Conservation (phyloP, 225 moss, liverwort and hornwort species). For the Polytrichum formosum region DNA sequence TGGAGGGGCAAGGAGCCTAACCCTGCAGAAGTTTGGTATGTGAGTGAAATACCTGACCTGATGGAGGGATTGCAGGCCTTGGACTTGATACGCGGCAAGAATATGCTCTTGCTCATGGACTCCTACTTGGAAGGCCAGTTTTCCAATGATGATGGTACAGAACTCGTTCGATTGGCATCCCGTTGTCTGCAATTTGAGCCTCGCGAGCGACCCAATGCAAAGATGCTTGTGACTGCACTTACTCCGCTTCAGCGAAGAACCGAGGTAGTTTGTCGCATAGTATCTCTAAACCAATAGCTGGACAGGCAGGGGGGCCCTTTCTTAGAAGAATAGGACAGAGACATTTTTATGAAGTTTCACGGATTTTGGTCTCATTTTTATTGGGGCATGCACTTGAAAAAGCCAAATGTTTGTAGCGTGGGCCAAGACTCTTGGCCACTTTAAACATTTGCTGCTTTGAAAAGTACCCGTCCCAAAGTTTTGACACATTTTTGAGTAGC, state of each 20-base stretch:
- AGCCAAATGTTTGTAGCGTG: slow-evolving; percentile 34
- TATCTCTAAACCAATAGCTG: slow-evolving; percentile 56
- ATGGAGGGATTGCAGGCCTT: slow-evolving; percentile 36
- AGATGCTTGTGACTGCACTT: slow-evolving; percentile 59
- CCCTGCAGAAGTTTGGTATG: not conserved
- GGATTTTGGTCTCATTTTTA: slow-evolving; percentile 37
- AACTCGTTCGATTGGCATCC: slow-evolving; percentile 59
- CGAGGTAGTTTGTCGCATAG: slow-evolving; percentile 58
- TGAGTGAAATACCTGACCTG: not conserved
- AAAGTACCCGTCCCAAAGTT: slow-evolving; percentile 36
- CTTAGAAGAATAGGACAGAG: slow-evolving; percentile 24
- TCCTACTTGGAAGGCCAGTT: slow-evolving; percentile 64
- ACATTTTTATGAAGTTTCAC: slow-evolving; percentile 31
- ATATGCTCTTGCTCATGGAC: slow-evolving; percentile 62
- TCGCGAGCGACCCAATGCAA: slow-evolving; percentile 57
- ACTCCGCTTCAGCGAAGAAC: slow-evolving; percentile 55
- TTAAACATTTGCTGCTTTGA: slow-evolving; percentile 41
- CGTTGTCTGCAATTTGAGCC: slow-evolving; percentile 60
- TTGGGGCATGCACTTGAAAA: slow-evolving; percentile 48
- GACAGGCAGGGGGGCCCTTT: slow-evolving; percentile 40
- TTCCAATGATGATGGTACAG: slow-evolving; percentile 49
- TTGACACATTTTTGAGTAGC: slow-evolving; percentile 34
- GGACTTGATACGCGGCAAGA: slow-evolving; percentile 60
- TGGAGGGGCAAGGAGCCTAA: no score
- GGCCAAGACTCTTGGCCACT: slow-evolving; percentile 25